phyloP scores from a whole-genome alignment of 805 yeast species.

The Zygoascus bituminiphila region DNA sequence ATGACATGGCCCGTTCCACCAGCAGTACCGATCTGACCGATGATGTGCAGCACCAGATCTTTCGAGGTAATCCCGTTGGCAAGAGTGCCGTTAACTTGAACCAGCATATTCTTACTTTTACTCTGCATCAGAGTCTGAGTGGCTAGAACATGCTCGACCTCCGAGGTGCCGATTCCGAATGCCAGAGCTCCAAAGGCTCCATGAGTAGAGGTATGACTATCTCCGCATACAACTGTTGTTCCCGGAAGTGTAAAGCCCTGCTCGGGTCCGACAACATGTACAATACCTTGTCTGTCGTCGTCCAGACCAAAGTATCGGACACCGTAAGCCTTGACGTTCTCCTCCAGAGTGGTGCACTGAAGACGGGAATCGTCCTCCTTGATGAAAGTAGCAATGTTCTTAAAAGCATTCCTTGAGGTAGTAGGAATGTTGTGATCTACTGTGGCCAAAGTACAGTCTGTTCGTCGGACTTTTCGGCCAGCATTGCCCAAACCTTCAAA shows the following conservation, averaged over 20 bases:
- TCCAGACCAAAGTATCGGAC: conserved; percentile 92
- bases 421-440: conserved; percentile 98
- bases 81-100: conserved; percentile 75
- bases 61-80: conserved; percentile 89
- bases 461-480: conserved; percentile 81
- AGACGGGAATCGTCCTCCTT: conserved; percentile 84
- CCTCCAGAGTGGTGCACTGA: conserved; percentile 87
- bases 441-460: conserved; percentile 87
- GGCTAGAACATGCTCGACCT: conserved; percentile 97
- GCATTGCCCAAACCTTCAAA: conserved; percentile 91
- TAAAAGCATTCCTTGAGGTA: conserved; percentile 68
- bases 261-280: conserved; percentile 97
- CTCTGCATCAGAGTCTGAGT: conserved; percentile 91
- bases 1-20: conserved; percentile 98
- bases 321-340: conserved; percentile 83
- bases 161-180: conserved; percentile 98
- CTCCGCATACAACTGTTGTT: conserved; percentile 98
- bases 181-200: conserved; percentile 98
- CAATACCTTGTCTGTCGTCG: conserved; percentile 94
- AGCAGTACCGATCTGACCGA: conserved; percentile 96
- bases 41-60: conserved; percentile 88
- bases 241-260: conserved; percentile 99
- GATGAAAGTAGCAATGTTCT: conserved; percentile 69
- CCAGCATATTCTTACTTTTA: conserved; percentile 93
- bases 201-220: conserved; percentile 96